phyloP scores from a whole-genome alignment of 257 asterid species.

The Solanum pennellii region DNA sequence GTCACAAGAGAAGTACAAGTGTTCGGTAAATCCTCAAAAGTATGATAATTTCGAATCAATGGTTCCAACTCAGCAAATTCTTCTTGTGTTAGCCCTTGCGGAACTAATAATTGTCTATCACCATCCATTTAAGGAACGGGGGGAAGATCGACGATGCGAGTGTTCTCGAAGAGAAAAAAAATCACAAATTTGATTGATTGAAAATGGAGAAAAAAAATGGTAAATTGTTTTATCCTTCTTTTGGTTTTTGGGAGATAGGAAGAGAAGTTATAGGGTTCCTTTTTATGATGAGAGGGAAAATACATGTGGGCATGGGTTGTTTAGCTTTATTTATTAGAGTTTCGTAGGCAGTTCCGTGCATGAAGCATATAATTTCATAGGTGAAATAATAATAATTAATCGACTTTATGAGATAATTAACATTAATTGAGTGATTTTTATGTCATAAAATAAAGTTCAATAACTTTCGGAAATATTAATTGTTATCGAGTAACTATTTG shows the following conservation, averaged over 20 bases:
- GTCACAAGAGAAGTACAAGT: conserved; percentile 64
- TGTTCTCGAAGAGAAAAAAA: neutral
- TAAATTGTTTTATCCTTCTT: neutral
- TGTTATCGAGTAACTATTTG: neutral
- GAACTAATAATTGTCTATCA: conserved; percentile 11
- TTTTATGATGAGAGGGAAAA: neutral
- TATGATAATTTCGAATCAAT: conserved; percentile 46
- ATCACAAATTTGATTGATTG: neutral
- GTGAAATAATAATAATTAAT: neutral
- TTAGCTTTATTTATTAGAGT: neutral
- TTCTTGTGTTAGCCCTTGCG: conserved; percentile 38
- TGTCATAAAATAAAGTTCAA: fast-evolving
- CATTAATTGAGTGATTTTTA: neutral
- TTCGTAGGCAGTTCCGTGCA: neutral
- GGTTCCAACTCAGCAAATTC: conserved; percentile 42
- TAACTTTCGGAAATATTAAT: neutral
- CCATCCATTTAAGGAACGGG: conserved; percentile 8
- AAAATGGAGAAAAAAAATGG: neutral
- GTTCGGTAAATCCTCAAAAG: conserved; percentile 45
- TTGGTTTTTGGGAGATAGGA: neutral
- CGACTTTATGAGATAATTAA: neutral
- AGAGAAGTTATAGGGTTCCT: neutral
- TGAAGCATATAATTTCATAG: neutral
- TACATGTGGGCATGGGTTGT: neutral
- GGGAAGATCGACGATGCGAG: neutral